Evolutionary conservation across 805 yeast genomes (phyloP).

Genomic region (Nakazawaea wickerhamii): DNA sequence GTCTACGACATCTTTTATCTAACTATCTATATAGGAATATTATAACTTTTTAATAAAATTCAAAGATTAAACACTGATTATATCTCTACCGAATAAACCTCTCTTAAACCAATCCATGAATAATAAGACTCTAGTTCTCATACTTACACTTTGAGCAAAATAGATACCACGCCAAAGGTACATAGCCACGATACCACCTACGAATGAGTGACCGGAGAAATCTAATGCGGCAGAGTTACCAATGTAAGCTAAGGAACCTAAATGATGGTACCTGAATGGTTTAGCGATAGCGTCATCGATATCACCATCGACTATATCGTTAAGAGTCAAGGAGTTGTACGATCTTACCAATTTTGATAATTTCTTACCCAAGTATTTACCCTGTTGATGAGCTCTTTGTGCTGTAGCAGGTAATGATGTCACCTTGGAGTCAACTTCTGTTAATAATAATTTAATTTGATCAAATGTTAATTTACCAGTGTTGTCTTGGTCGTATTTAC

Average conservation of each 20-base stretch:
- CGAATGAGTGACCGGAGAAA: constrained; percentile 50
- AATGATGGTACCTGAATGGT: constrained; percentile 58
- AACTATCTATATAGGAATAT: too few species aligned
- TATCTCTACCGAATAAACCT: constrained; percentile 50
- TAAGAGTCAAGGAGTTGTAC: constrained; percentile 35
- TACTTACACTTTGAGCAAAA: constrained; percentile 61
- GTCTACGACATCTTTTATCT: too few species aligned
- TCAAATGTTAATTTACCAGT: constrained; percentile 48
- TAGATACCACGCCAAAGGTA: constrained; percentile 69
- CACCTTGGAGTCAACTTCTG: constrained; percentile 54
- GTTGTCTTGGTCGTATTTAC: constrained; percentile 42
- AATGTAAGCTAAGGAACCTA: constrained; percentile 64
- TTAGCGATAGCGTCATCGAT: constrained; percentile 48
- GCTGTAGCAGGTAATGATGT: constrained; percentile 72
- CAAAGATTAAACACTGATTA: constrained; percentile 21
- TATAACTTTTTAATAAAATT: not conserved
- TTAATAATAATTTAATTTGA: constrained; percentile 44
- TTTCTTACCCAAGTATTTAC: constrained; percentile 58
- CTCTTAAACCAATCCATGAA: constrained; percentile 68
- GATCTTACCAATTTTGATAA: constrained; percentile 46
- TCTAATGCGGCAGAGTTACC: constrained; percentile 72
- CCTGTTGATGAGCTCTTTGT: constrained; percentile 70
- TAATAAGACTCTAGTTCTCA: constrained; percentile 56
- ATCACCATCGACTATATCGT: constrained; percentile 46
- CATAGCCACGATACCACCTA: constrained; percentile 67